Conservation (phyloP, 2,329 filamentous ascomycete species). For the Pseudophaeomoniella oleicola region DNA sequence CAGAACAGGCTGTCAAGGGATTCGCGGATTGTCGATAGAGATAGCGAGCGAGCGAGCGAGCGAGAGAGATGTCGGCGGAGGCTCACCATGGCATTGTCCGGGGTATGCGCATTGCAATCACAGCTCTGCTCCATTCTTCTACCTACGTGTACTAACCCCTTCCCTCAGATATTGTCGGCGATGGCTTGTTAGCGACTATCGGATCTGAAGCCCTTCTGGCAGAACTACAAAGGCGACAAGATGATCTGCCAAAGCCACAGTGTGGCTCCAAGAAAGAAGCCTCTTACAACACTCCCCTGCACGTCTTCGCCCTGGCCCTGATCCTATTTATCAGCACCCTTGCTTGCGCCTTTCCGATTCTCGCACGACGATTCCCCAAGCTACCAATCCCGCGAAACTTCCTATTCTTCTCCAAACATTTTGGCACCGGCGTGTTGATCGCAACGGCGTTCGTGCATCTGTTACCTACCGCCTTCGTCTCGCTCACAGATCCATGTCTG, state of each 20-base stretch:
- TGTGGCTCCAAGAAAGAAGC: conserved; percentile 29
- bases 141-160: no score
- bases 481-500: conserved; percentile 50
- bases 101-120: no score
- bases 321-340: conserved; percentile 48
- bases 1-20: no score
- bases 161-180: no score
- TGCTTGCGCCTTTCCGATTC: conserved; percentile 51
- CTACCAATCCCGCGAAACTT: conserved; percentile 44
- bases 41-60: no score
- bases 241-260: conserved; percentile 25
- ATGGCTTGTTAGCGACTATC: conserved; percentile 3
- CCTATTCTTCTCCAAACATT: conserved; percentile 56
- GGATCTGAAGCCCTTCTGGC: conserved; percentile 25
- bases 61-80: no score
- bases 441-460: conserved; percentile 75
- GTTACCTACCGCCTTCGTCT: conserved; percentile 52
- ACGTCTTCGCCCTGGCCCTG: conserved; percentile 53
- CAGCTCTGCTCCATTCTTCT: no score
- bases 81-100: no score
- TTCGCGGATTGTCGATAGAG: no score
- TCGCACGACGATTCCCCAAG: conserved; percentile 44
- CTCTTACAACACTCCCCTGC: conserved; percentile 49
- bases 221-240: conserved; percentile 35
- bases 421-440: conserved; percentile 72